Conservation (phyloP, 2,329 filamentous ascomycete genomes). For the Ramularia endophylla region DNA sequence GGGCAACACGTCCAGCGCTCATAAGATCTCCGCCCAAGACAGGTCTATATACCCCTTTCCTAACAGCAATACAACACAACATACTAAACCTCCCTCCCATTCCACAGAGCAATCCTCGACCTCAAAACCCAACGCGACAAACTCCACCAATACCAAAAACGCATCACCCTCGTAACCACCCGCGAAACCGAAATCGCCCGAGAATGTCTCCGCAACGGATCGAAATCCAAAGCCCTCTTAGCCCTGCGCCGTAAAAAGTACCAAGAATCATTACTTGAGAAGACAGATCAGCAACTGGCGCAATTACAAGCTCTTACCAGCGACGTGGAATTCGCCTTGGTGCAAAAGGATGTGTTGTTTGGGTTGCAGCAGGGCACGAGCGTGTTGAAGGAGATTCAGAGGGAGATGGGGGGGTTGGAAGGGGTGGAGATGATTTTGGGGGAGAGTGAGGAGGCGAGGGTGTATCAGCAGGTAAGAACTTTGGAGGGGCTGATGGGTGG, state of each 20-base stretch:
- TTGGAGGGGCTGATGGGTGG: not conserved
- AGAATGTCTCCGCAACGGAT: conserved; percentile 71
- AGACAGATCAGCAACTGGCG: conserved; percentile 90
- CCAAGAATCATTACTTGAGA: conserved; percentile 79
- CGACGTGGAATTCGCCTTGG: conserved; percentile 89
- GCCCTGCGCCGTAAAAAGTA: conserved; percentile 94
- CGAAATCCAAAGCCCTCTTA: conserved; percentile 76
- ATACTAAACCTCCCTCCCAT: conserved; percentile 3
- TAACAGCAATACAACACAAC: conserved; percentile 4
- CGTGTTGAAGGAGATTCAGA: conserved; percentile 85
- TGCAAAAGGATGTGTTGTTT: conserved; percentile 94
- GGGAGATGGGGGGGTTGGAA: conserved; percentile 92
- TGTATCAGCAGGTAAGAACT: conserved; percentile 72
- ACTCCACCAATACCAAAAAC: conserved; percentile 90
- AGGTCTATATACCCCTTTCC: conserved; percentile 51
- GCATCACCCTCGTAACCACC: conserved; percentile 77
- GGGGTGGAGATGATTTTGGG: conserved; percentile 93
- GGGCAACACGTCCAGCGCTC: conserved; percentile 57
- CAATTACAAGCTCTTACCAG: conserved; percentile 84
- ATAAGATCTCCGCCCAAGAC: conserved; percentile 73
- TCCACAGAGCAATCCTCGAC: conserved; percentile 93
- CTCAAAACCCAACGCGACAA: conserved; percentile 97
- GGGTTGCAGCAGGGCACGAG: conserved; percentile 86
- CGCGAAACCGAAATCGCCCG: conserved; percentile 82
- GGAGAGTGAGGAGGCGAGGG: conserved; percentile 81